phyloP scores from a whole-genome alignment of 345 rosid species.

The Dimocarpus longan region DNA sequence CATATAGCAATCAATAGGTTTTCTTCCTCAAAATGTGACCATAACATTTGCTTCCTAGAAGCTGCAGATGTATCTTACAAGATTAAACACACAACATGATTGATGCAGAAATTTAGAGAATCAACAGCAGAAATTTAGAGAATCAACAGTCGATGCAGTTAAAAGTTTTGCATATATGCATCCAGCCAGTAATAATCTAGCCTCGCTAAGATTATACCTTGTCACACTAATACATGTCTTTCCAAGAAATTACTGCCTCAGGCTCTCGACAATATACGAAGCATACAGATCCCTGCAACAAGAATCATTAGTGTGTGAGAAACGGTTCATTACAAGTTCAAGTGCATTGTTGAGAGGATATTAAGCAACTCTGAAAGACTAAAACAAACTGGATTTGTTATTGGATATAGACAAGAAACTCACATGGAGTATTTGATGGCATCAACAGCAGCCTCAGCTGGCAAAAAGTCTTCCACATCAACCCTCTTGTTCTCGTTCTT shows the following conservation, averaged over 20 bases:
- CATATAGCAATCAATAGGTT: not conserved
- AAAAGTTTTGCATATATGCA: not conserved
- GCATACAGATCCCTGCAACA: slow-evolving; percentile 94
- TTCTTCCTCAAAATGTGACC: not conserved
- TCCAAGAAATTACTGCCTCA: slow-evolving; percentile 58
- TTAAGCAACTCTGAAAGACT: too few relatives aligned
- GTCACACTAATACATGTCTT: not conserved
- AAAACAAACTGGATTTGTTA: not conserved
- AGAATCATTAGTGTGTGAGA: not conserved
- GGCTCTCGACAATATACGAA: slow-evolving; percentile 82
- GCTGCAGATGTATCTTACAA: not conserved
- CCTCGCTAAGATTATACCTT: not conserved
- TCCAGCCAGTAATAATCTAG: not conserved
- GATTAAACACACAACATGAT: not conserved
- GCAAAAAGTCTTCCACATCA: slow-evolving; percentile 86
- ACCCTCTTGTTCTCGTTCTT: slow-evolving; percentile 99
- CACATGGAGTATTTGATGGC: slow-evolving; percentile 93
- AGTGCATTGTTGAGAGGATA: not conserved
- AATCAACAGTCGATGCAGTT: slow-evolving; percentile 1
- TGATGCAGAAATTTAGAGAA: not conserved
- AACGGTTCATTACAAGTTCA: not conserved
- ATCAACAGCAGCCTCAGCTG: slow-evolving; percentile 68
- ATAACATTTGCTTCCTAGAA: not conserved
- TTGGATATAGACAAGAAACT: slow-evolving; percentile 28
- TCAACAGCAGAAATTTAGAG: not conserved